Evolutionary conservation across 176 grass and related monocot species (phyloP), one percentile per base, ranked within the genome.

Genomic region (Miscanthus lutarioriparius): DNA sequence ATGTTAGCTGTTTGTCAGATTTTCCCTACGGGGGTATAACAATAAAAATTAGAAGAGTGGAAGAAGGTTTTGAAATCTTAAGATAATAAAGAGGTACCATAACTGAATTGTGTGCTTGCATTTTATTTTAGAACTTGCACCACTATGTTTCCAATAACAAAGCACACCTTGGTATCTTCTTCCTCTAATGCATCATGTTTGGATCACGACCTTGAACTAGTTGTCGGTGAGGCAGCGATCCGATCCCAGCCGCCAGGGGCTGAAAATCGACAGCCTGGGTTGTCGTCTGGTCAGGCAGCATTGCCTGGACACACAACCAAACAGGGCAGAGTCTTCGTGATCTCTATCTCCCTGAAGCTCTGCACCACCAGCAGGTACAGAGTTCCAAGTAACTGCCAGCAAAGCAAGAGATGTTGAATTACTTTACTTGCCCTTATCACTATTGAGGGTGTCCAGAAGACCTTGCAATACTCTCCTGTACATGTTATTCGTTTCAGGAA

Each of bases 401-500:
- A 77, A 74, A 81, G 72, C 79, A 79, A 67, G 35, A 63, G 64
- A 79, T 28, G 85, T 88, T 74, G 67, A 86, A 77, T 23, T 14
- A 40, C n/a, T 76, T 80, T 58, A 64, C 71, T 63, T 86, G 82
- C 62, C 82, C 22, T 77, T 79, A 47, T 74, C 82, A 23, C 45
- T 20, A 58, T 65, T 28, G 40, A 41, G 43, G 39, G 4, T 85
- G 6, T 88, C 58, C 22, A 98, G 84, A 74, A 92, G 82, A 88
- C 85, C 74, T 70, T 74, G 77, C 71, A 98, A 85, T 77, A 92
- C 83, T 82, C 96, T 91, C 76, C 89, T 91, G 83, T 98, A 95
- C 81, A 90, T 79, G 59, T 70, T 73, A 89, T 93, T 85, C 83
- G 95, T 95, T 82, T 98, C 39, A 93, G 74, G 84, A 98, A 89